These are phyloP conservation scores for Myrica gale DNA, from an alignment of 306 rosid genomes.

Conservation along the genomic window DNA sequence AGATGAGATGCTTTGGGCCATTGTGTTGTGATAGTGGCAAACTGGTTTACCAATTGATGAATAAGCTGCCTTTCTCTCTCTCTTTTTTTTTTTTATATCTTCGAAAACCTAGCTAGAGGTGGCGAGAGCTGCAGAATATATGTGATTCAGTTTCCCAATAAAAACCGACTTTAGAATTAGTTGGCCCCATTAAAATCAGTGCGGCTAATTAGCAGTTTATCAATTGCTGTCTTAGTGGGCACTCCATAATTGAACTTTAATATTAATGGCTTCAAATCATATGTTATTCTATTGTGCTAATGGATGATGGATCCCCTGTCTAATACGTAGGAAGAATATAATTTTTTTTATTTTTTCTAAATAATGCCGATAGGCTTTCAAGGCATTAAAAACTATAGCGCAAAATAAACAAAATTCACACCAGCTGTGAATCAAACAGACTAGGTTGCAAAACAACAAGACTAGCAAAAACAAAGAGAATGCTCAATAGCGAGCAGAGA, in stretches of 20 bases:
- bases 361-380: not conserved
- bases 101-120: not conserved
- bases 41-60: not conserved
- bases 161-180: not conserved
- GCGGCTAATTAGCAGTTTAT: not conserved
- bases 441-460: no score
- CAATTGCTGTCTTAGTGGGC: conserved; percentile 5
- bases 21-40: not conserved
- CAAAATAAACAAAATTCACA: no score
- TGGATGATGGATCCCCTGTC: conserved; percentile 23
- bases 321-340: no score
- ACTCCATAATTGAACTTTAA: not conserved
- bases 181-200: not conserved
- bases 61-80: not conserved
- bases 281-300: conserved; percentile 1
- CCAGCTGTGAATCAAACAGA: no score
- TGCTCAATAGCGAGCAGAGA: no score
- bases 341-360: no score
- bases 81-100: not conserved
- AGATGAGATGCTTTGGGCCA: conserved; percentile 23
- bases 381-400: not conserved
- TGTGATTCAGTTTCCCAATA: not conserved
- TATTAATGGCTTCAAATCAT: conserved; percentile 9
- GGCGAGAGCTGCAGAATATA: not conserved
- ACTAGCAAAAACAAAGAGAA: no score